Evolutionary conservation across 352 stramenopile species (phyloP), one percentile per base, ranked within the genome.

Genomic region (Pythium oligandrum): DNA sequence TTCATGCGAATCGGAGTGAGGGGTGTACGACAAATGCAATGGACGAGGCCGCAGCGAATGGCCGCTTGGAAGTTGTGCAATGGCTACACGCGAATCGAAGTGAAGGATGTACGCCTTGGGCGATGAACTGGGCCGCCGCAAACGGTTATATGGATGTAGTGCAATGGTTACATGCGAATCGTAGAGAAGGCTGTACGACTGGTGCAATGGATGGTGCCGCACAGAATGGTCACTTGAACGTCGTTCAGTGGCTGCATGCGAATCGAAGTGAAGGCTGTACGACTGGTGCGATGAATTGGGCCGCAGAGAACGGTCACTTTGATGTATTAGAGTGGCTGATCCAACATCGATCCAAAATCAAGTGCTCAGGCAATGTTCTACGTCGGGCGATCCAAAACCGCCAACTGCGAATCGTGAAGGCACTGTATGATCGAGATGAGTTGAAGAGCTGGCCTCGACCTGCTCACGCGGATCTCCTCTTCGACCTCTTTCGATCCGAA

Each of bases 241-340:
- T 51, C 30, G 46, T 51, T 36, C 3, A 2, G 5, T 51, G 40
- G 10, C 33, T 51, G 11, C 33, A 69, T 12, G 7, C 17, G 3
- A 56, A 69, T 36, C 45, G 52, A 30, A 40, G 34, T 1, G 60
- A 66, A 59, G 55, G 64, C 6, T 68, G 55, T 36, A 60, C 60
- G 6, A 34, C 44, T 7, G 40, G 35, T 5, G 59, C 63, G 17
- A 62, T 71, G 45, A 55, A 68, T 45, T 43, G 32, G 2, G 46
- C 46, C 11, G 46, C 46, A 6, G 34, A 35, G 33, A 36, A 51
- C 46, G 46, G 46, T 6, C 46, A 36, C 30, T 17, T 51, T 4
- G 46, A 51, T 42, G 34, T 51, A 9, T 48, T 73, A 2, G 33
- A 61, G n/a, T 63, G 54, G 61, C 55, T 73, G 53, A 56, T 70